phyloP scores from a whole-genome alignment of 768 basidiomycete genomes.

The Xerocomellus intermedius region DNA sequence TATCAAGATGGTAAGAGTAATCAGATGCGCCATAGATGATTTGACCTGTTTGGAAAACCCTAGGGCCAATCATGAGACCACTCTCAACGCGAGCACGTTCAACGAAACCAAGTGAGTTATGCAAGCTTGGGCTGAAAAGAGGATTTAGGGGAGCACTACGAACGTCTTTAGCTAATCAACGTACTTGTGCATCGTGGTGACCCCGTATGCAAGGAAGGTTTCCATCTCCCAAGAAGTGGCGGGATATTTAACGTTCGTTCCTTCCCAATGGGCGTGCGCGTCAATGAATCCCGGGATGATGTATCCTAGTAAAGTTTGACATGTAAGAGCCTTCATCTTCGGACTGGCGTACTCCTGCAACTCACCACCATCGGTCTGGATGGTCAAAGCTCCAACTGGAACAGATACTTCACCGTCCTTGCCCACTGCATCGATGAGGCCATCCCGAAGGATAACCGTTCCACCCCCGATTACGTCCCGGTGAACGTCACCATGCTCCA shows the following conservation, averaged over 20 bases:
- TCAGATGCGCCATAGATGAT: slow-evolving; percentile 45
- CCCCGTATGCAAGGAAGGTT: slow-evolving; percentile 72
- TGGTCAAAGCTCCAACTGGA: slow-evolving; percentile 41
- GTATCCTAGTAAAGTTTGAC: slow-evolving; percentile 42
- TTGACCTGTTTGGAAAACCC: slow-evolving; percentile 69
- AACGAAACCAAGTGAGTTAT: slow-evolving; percentile 58
- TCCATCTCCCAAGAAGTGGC: slow-evolving; percentile 73
- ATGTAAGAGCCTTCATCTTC: not conserved
- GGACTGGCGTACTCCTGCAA: not conserved
- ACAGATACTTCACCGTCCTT: slow-evolving; percentile 32
- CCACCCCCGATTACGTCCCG: slow-evolving; percentile 54
- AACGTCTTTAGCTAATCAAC: slow-evolving; percentile 9
- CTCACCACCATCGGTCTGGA: slow-evolving; percentile 64
- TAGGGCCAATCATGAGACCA: slow-evolving; percentile 65
- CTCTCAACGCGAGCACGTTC: slow-evolving; percentile 70
- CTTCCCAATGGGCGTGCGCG: slow-evolving; percentile 73
- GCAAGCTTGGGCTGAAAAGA: slow-evolving; percentile 55
- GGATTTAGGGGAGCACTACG: not conserved
- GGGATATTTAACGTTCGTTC: slow-evolving; percentile 51
- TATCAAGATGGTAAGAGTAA: slow-evolving; percentile 65
- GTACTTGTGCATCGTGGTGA: slow-evolving; percentile 77
- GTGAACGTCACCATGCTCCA: slow-evolving; percentile 52
- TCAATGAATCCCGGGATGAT: slow-evolving; percentile 74
- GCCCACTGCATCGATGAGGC: slow-evolving; percentile 55
- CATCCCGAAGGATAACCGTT: slow-evolving; percentile 51